Base-by-base conservation (phyloP, 2,329 filamentous ascomycete species). In the Penicillium olsonii region DNA sequence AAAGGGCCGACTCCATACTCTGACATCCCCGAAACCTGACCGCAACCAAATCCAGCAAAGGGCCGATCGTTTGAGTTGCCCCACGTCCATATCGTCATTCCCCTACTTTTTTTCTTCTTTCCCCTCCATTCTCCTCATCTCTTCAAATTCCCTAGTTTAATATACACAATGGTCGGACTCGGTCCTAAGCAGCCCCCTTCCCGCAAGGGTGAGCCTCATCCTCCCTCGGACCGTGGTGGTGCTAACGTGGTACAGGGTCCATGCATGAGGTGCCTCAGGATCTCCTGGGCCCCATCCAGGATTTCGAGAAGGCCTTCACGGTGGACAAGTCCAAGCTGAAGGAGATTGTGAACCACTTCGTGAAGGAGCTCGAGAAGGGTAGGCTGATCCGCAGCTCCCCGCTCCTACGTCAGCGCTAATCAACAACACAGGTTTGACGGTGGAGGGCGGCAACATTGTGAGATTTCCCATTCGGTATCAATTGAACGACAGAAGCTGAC, bases 381-480 rank as follows among this genome's bases (percentile, higher is more conserved):
- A 70, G 56, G 75, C 63, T 33, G 5, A 22, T 42, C 40, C 22
- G 14, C 18, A 17, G 19, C 37, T 39, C 18, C 34, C 26, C 41
- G 20, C 37, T 42, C n/a, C 40, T 24, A 17, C 27, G n/a, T 29
- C 38, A 42, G 18, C 3, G 34, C 53, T 56, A 46, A 56, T 52
- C 37, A 48, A 45, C 44, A 37, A 46, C 42, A 38, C 44, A 90
- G 90, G 91, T 62, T 79, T 97, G 45, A 88, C 82, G 46, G 87
- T 91, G 50, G 87, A 95, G 74, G 92, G 92, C 55, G 92, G 91
- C 53, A 95, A 87, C 70, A 97, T 99, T 72, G 90, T 95, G 73
- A 80, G 89, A 34, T 42, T 18, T 39, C 24, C 39, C 11, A 10
- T 14, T 35, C 19, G 15, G 33, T 19, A 37, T n/a, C n/a, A 12